Evolutionary conservation across 2,329 filamentous ascomycete genomes (phyloP), one percentile per base, ranked within the genome.

Genomic region (Talaromyces verruculosus): DNA sequence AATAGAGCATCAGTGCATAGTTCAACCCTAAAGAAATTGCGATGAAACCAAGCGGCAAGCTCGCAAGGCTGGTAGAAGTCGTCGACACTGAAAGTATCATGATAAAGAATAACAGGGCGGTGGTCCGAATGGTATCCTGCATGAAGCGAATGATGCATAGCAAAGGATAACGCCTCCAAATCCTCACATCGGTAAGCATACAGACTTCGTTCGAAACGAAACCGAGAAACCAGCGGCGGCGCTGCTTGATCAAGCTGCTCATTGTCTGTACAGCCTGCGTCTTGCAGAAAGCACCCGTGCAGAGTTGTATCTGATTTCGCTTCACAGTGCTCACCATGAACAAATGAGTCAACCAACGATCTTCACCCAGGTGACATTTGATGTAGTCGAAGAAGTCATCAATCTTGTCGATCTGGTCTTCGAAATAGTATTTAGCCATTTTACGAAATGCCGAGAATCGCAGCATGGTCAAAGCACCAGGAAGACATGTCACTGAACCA

Each of bases 341-440:
- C 66, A 99, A 85, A 82, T 99, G 95, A 0, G 94, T 99, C 65
- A 98, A 85, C 93, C 94, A 98, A 69, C 94, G 87, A 79, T 99
- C 95, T 78, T 98, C 95, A 45, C 95, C 95, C 51, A 98, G 80
- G 80, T 98, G 93, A 73, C 91, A 93, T 80, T 98, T 98, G 65
- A 92, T 93, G 75, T 94, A 98, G 76, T 99, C 94, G 75, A 99
- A 99, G 13, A 98, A 84, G 77, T 98, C 94, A 67, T 96, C 92
- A 74, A 93, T 97, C 74, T 96, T 91, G 77, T 97, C 94, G 4
- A 93, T 92, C 77, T 97, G 96, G 79, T 97, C 94, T 45, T 93
- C 93, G 77, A 99, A 99, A 80, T 99, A 98, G 80, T 97, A 97
- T 75, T 96, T 96, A 74, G 94, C 92, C 93, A 99, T 97, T 74